phyloP scores from a whole-genome alignment of 2,329 filamentous ascomycete species.

The Lachnellula cervina region DNA sequence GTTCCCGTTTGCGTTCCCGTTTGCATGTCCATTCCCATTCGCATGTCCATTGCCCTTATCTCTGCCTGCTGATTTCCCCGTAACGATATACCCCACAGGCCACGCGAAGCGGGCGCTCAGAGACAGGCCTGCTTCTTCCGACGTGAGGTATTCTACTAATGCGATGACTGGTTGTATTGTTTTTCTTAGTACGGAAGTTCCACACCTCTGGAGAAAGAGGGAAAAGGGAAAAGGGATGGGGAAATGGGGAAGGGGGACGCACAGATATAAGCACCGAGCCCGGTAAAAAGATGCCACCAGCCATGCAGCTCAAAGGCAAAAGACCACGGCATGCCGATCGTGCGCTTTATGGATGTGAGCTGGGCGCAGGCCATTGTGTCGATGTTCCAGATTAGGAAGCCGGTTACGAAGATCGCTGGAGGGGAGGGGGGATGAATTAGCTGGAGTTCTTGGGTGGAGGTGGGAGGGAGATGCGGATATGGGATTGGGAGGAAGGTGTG shows the following conservation, averaged over 20 bases:
- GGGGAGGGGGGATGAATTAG: background rate
- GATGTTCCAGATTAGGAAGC: constrained; percentile 52
- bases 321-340: constrained; percentile 49
- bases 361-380: constrained; percentile 48
- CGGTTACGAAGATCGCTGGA: constrained; percentile 35
- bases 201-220: no score
- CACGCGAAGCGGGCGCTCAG: constrained; percentile 27
- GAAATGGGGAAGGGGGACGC: constrained; percentile 4
- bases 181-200: no score
- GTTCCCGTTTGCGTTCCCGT: background rate
- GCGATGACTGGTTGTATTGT: constrained; percentile 24
- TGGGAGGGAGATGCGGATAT: no score
- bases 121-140: constrained; percentile 27
- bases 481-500: no score
- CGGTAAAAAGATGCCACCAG: constrained; percentile 61
- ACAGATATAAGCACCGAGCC: constrained; percentile 43
- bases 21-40: background rate
- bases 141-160: constrained; percentile 32
- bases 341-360: constrained; percentile 41
- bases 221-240: background rate
- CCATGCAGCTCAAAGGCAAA: constrained; percentile 56
- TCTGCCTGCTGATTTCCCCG: background rate
- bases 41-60: background rate
- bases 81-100: constrained; percentile 24
- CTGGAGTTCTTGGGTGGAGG: background rate